Evolutionary conservation across 2,329 filamentous ascomycete species (phyloP), one percentile per base, ranked within the genome.

Genomic region (Diaporthe ilicicola): DNA sequence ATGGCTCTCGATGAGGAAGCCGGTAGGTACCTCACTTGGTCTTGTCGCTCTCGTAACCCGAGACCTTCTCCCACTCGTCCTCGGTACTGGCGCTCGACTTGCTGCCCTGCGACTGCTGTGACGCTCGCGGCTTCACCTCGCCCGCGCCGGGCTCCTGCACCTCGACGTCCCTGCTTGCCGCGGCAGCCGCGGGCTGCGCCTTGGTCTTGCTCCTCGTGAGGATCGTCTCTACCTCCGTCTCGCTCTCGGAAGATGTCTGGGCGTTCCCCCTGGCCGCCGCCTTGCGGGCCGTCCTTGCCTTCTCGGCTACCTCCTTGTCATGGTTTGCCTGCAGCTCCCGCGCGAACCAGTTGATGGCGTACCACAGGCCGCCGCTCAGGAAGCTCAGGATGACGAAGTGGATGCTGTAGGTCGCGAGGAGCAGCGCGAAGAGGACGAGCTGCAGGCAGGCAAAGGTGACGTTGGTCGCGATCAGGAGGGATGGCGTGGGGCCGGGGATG

Each of bases 11-110:
- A 2, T 15, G 4, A 29, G 1, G n/a, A 13, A 24, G 34, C 22
- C 15, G 17, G 24, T 27, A 15, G 19, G 29, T 12, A 2, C 22
- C 51, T 67, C 65, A 87, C 78, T 88, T 88, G 72, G 85, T 85
- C 81, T 89, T 89, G 74, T 89, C 87, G 76, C 86, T 86, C 84
- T 90, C 89, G 71, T 86, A 89, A 80, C 93, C 92, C 27, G 93
- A 94, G 4, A 98, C 92, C 85, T 96, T 97, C 85, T 98, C 95
- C 95, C 95, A 98, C 83, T 98, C 95, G 78, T 95, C 95, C 83
- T 98, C 95, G 5, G 95, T 98, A 82, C 94, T 95, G 24, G 81
- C 86, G 66, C 87, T 86, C 55, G 88, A 90, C 79, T 86, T 88
- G 29, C 83, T 84, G 46, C 84, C 85, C 64, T 82, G 79, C 59